Base-by-base conservation (phyloP, 75 land plant genomes). In the Selaginella tamariscina region DNA sequence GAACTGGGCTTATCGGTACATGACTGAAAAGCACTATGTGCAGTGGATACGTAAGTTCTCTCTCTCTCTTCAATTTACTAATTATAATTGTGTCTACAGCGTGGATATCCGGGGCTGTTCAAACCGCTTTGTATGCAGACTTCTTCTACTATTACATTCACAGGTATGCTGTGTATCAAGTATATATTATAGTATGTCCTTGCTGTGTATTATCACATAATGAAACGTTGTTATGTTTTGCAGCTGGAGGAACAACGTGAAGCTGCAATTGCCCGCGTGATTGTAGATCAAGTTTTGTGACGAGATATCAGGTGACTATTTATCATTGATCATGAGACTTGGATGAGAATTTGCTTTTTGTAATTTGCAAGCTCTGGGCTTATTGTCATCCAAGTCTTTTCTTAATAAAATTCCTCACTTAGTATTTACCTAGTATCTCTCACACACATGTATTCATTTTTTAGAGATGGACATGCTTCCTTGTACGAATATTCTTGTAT, bases 111-210 rank as follows among this genome's bases (percentile, higher is more conserved):
- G 93, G 93, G 32, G 39, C 83, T 29, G 82, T 88, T 0, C 93
- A 88, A 67, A 88, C 93, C 29, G 69, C 81, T 60, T 76, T 88
- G 22, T 88, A 88, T 78, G 93, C 84, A 11, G 93, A 88, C 70
- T 88, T 88, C 70, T 88, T 88, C 71, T 88, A 88, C 65, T 88
- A 88, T 57, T 88, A 88, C 65, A 76, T 88, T 39, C 65, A 80
- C 31, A 88, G 93, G 93, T 88, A 78, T 32, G 21, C 32, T 13
- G 20, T 24, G 0, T 23, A 24, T 9, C 13, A 0, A 44, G 28
- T 44, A 39, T 27, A 30, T 30, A 28, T 32, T 23, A 27, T 24
- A 15, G 55, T 2, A 11, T 27, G 1, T 32, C 21, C 5, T 67
- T 32, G 24, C 65, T 39, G 15, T 54, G 11, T 29, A 55, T 30